Conservation (phyloP, 75 land plant species). For the Selaginella tamariscina region DNA sequence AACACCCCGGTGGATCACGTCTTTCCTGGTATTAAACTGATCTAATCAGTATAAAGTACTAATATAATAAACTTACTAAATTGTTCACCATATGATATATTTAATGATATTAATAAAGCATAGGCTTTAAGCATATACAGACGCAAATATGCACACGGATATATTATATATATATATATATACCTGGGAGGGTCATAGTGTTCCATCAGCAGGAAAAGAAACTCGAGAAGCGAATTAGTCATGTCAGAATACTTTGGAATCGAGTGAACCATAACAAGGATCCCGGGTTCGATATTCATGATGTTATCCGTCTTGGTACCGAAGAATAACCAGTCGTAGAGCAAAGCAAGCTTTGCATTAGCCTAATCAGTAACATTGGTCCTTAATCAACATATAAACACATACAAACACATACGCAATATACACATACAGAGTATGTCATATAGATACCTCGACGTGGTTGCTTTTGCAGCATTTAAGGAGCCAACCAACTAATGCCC, state of each 20-base stretch:
- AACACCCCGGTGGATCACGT: conserved; percentile 42
- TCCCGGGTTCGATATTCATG: conserved; percentile 95
- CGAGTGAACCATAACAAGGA: conserved; percentile 73
- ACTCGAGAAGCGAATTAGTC: conserved; percentile 75
- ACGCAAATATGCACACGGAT: too few species aligned
- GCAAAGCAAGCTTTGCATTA: conserved; percentile 72
- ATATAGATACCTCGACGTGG: conserved; percentile 46
- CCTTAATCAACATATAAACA: too few species aligned
- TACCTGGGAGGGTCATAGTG: conserved; percentile 55
- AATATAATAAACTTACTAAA: too few species aligned
- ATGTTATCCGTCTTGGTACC: conserved; percentile 57
- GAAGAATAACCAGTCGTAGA: conserved; percentile 95
- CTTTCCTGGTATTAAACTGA: too few species aligned
- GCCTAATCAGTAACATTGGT: too few species aligned
- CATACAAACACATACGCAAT: too few species aligned
- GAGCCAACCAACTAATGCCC: conserved; percentile 96
- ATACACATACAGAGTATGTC: too few species aligned
- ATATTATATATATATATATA: too few species aligned
- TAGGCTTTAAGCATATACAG: too few species aligned
- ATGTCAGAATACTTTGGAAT: conserved; percentile 63
- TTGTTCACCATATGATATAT: too few species aligned
- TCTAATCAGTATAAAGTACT: too few species aligned
- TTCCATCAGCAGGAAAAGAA: conserved; percentile 63
- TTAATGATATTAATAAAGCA: too few species aligned
- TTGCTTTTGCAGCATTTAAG: conserved; percentile 58